These are phyloP conservation scores for Immersiella caudata DNA, from an alignment of 495 filamentous ascomycete species.

Conservation along the genomic window DNA sequence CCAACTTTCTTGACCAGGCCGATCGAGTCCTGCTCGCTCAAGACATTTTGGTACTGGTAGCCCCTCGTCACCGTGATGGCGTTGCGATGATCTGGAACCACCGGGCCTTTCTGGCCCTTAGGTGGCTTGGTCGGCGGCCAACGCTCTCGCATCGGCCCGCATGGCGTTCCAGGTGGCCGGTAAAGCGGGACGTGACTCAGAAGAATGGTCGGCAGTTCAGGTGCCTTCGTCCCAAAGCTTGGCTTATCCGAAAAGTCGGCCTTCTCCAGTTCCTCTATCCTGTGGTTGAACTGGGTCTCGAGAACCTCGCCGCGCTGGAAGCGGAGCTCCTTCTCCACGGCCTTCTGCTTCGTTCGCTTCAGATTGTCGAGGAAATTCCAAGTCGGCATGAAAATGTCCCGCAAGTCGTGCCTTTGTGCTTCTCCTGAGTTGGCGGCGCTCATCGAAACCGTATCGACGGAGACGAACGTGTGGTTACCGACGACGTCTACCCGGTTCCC, in stretches of 20 bases:
- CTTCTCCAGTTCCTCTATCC: conserved; percentile 50
- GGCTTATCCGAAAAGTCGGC: conserved; percentile 46
- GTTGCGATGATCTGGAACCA: conserved; percentile 72
- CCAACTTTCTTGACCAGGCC: conserved; percentile 72
- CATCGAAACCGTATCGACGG: conserved; percentile 83
- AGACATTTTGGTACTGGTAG: conserved; percentile 97
- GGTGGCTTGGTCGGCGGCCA: conserved; percentile 69
- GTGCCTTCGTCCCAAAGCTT: conserved; percentile 39
- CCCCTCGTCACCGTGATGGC: conserved; percentile 73
- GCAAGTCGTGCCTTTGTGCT: conserved; percentile 50
- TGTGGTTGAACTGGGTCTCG: conserved; percentile 54
- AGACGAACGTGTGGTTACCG: conserved; percentile 95
- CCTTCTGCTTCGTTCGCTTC: conserved; percentile 52
- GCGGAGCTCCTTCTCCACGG: conserved; percentile 58
- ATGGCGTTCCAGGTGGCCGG: conserved; percentile 77
- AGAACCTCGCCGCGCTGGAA: conserved; percentile 54
- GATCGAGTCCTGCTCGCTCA: conserved; percentile 71
- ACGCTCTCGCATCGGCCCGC: conserved; percentile 85
- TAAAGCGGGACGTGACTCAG: conserved; percentile 91
- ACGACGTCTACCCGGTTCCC: conserved; percentile 85
- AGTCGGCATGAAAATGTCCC: conserved; percentile 70
- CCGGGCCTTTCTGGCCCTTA: conserved; percentile 54
- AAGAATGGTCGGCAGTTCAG: conserved; percentile 78
- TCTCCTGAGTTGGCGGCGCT: conserved; percentile 61
- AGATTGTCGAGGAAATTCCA: conserved; percentile 74